These are phyloP conservation scores for Calonectria fujianensis DNA, from an alignment of 2,329 filamentous ascomycete genomes.

Conservation along the genomic window DNA sequence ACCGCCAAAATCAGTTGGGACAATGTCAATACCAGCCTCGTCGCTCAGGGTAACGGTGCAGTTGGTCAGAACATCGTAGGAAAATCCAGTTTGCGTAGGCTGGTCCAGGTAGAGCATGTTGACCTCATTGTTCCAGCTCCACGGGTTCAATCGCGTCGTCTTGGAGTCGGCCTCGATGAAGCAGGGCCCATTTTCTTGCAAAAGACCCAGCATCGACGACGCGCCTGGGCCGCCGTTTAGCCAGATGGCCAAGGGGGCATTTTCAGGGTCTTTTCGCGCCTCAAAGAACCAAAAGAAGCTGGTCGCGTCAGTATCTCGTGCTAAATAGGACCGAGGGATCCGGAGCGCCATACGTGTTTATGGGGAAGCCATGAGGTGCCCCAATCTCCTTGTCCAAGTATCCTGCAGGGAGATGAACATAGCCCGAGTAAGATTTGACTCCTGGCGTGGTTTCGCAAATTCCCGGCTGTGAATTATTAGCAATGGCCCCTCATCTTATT, in stretches of 20 bases:
- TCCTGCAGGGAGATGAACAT: constrained; percentile 65
- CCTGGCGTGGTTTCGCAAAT: constrained; percentile 65
- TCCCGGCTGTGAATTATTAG: constrained; percentile 65
- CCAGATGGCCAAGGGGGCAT: constrained; percentile 69
- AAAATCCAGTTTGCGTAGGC: constrained; percentile 81
- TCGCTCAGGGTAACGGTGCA: constrained; percentile 71
- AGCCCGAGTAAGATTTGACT: constrained; percentile 67
- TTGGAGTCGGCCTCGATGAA: constrained; percentile 69
- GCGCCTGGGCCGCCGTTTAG: constrained; percentile 76
- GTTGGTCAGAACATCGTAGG: constrained; percentile 79
- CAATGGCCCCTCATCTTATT: not conserved
- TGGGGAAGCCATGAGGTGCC: constrained; percentile 39
- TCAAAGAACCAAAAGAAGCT: constrained; percentile 58
- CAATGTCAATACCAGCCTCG: constrained; percentile 70
- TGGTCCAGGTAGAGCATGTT: constrained; percentile 75
- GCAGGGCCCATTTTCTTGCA: constrained; percentile 68
- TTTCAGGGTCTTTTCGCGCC: constrained; percentile 51
- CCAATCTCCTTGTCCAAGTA: constrained; percentile 37
- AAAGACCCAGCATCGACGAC: constrained; percentile 50
- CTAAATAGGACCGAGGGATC: too few species aligned
- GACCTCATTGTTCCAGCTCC: constrained; percentile 77
- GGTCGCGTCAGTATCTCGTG: not conserved
- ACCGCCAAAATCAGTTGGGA: constrained; percentile 60
- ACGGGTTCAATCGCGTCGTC: constrained; percentile 73
- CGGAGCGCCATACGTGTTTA: constrained; percentile 40